Percentiles rank a stretch among this genome's conserved stretches.
These are phyloP conservation scores for Clausena lansium DNA, from an alignment of 345 rosid genomes.

Conservation along the genomic window DNA sequence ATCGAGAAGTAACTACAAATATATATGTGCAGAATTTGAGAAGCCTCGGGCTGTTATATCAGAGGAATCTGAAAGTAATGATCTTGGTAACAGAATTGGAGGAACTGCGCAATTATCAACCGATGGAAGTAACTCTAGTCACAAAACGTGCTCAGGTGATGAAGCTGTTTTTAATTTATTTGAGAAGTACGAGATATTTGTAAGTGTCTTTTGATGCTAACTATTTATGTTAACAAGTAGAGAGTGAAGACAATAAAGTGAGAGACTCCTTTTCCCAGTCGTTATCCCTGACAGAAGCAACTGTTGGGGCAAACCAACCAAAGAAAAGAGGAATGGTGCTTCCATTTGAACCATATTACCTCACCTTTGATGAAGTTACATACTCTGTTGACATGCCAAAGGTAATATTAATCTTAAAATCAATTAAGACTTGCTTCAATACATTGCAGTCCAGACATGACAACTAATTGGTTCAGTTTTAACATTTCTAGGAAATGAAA, in stretches of 20 bases:
- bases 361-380: constrained; percentile 44
- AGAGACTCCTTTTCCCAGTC: constrained; percentile 18
- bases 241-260: constrained; percentile 14
- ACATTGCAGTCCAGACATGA: background rate
- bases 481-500: constrained; percentile 47
- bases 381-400: constrained; percentile 63
- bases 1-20: too few species aligned
- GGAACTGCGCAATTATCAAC: constrained; percentile 31
- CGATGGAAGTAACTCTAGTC: constrained; percentile 20
- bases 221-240: constrained; percentile 6
- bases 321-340: constrained; percentile 60
- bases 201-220: background rate
- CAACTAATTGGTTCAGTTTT: background rate
- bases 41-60: constrained; percentile 29
- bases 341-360: constrained; percentile 18
- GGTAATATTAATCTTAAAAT: constrained; percentile 25
- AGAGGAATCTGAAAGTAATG: constrained; percentile 21
- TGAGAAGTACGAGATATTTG: background rate
- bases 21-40: constrained; percentile 49
- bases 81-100: constrained; percentile 19
- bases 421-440: background rate
- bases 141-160: constrained; percentile 22
- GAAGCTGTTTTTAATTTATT: background rate
- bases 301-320: constrained; percentile 3
- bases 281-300: constrained; percentile 16